A percentile compares a stretch with the other conserved stretches of the same genome.
Conservation (phyloP, 2,329 filamentous ascomycete species). For the Monosporascus cannonballus region DNA sequence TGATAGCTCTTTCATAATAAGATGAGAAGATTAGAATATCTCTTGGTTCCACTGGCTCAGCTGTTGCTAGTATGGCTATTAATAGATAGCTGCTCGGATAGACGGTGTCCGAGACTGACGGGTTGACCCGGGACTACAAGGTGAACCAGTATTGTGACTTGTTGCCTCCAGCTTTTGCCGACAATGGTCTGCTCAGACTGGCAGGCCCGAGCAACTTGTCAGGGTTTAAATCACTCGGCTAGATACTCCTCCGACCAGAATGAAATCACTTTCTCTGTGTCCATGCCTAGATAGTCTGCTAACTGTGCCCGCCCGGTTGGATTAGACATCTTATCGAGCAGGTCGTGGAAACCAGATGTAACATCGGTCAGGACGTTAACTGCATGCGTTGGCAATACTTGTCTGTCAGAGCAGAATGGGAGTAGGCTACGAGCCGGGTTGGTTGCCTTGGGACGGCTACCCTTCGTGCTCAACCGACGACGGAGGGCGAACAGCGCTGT, state of each 20-base stretch:
- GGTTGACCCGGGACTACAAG: too few relatives aligned
- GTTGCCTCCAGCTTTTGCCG: too few relatives aligned
- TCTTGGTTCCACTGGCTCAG: too few relatives aligned
- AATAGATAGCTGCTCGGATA: too few relatives aligned
- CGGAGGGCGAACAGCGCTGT: conserved; percentile 32
- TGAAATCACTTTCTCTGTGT: conserved; percentile 18
- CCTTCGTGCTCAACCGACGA: conserved; percentile 19
- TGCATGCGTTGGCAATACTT: conserved; percentile 20
- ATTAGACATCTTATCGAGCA: conserved; percentile 19
- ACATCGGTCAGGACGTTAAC: conserved; percentile 28
- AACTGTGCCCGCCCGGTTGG: conserved; percentile 17
- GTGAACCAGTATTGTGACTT: too few relatives aligned
- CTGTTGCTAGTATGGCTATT: too few relatives aligned
- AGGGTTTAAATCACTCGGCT: conserved; percentile 11
- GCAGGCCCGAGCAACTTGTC: too few relatives aligned
- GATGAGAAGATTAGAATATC: too few relatives aligned
- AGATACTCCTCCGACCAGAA: conserved; percentile 26
- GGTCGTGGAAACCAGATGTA: conserved; percentile 22
- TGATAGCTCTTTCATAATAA: neutral
- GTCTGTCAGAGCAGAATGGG: conserved; percentile 25
- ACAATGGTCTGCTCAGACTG: too few relatives aligned
- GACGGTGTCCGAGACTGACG: too few relatives aligned
- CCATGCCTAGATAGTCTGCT: conserved; percentile 18
- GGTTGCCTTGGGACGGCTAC: conserved; percentile 3
- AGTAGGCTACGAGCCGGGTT: conserved; percentile 24